Evolutionary conservation across 108 stramenopile genomes (phyloP).

Genomic region (Cyclotella atomus): DNA sequence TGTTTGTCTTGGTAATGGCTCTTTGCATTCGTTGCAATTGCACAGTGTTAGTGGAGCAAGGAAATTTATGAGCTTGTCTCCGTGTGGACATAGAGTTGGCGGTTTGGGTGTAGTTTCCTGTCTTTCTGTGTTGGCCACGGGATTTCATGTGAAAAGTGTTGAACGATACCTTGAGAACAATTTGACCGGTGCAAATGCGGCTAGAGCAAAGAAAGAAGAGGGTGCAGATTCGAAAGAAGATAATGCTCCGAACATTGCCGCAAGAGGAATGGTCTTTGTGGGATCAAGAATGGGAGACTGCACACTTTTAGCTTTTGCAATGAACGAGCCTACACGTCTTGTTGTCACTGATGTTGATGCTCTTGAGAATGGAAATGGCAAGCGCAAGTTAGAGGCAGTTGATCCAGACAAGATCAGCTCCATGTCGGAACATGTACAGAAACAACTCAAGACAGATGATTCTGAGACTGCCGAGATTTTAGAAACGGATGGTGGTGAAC

Average conservation of each 20-base stretch:
- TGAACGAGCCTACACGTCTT: slow-evolving; percentile 48
- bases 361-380: slow-evolving; percentile 11
- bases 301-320: slow-evolving; percentile 71
- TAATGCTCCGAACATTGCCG: slow-evolving; percentile 22
- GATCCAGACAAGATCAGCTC: slow-evolving; percentile 20
- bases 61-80: slow-evolving; percentile 62
- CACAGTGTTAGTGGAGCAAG: slow-evolving; percentile 19
- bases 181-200: background rate
- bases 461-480: slow-evolving; percentile 9
- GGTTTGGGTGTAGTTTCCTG: slow-evolving; percentile 70
- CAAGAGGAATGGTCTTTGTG: slow-evolving; percentile 72
- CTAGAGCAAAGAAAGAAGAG: slow-evolving; percentile 2
- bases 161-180: slow-evolving; percentile 25
- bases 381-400: slow-evolving; percentile 29
- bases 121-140: slow-evolving; percentile 47
- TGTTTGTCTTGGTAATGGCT: slow-evolving; percentile 66
- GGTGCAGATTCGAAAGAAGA: slow-evolving; percentile 16
- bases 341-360: slow-evolving; percentile 27
- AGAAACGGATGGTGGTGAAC: slow-evolving; percentile 21
- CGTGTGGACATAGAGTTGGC: slow-evolving; percentile 66
- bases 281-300: slow-evolving; percentile 88
- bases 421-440: slow-evolving; percentile 18
- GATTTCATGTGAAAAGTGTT: slow-evolving; percentile 20
- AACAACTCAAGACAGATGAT: slow-evolving; percentile 22
- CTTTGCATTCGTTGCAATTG: slow-evolving; percentile 68